Evolutionary conservation across 1,284 basidiomycete species (phyloP).

Genomic region (Ustilago trichophora): DNA sequence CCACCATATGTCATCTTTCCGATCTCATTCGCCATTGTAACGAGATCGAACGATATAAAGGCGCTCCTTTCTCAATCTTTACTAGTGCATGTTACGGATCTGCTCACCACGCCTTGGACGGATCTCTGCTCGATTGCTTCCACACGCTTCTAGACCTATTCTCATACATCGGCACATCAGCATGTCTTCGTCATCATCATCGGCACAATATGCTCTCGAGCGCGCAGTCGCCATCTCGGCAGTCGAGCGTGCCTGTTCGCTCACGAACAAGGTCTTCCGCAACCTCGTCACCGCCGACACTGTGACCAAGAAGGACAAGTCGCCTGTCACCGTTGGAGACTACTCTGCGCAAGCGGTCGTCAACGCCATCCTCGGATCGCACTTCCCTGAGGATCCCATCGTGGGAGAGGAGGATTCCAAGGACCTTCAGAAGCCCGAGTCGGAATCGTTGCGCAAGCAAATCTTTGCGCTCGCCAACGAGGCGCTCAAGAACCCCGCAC

Average conservation of each 20-base stretch:
- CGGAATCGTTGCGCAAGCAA: slow-evolving; percentile 72
- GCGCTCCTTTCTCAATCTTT: too few species aligned
- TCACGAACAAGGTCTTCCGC: slow-evolving; percentile 83
- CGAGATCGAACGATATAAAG: too few species aligned
- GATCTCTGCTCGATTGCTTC: slow-evolving; percentile 1
- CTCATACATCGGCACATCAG: neutral
- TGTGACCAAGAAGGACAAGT: slow-evolving; percentile 90
- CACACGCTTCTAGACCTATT: neutral
- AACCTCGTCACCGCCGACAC: slow-evolving; percentile 85
- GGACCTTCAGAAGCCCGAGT: slow-evolving; percentile 70
- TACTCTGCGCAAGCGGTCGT: slow-evolving; percentile 64
- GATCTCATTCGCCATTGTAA: too few species aligned
- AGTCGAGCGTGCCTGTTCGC: slow-evolving; percentile 82
- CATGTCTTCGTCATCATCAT: slow-evolving; percentile 30
- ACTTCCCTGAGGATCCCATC: slow-evolving; percentile 86
- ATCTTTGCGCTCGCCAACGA: slow-evolving; percentile 87
- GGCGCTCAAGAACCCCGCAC: slow-evolving; percentile 70
- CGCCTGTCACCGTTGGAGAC: slow-evolving; percentile 82
- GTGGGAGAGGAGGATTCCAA: slow-evolving; percentile 94
- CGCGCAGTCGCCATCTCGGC: slow-evolving; percentile 84
- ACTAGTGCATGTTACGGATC: slow-evolving; percentile 26
- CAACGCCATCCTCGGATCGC: slow-evolving; percentile 64
- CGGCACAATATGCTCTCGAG: slow-evolving; percentile 69
- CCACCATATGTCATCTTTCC: too few species aligned
- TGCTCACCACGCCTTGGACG: slow-evolving; percentile 1